These are phyloP conservation scores for Ananas comosus DNA, from an alignment of 176 grass and related monocot genomes.

Conservation along the genomic window DNA sequence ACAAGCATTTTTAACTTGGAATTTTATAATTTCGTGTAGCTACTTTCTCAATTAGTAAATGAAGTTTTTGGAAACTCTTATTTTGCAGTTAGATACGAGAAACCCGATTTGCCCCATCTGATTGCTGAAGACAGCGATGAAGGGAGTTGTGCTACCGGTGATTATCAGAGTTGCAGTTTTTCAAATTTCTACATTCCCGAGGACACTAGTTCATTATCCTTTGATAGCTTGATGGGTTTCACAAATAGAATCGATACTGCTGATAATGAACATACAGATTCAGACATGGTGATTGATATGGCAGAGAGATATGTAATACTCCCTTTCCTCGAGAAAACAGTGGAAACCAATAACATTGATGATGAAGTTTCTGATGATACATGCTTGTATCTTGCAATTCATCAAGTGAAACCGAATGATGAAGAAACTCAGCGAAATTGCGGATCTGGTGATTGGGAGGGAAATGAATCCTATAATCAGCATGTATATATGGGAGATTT, in stretches of 20 bases:
- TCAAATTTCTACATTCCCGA: conserved; percentile 66
- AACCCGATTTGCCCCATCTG: conserved; percentile 53
- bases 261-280: conserved; percentile 37
- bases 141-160: conserved; percentile 33
- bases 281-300: conserved; percentile 43
- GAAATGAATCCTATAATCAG: conserved; percentile 51
- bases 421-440: conserved; percentile 38
- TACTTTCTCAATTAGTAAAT: conserved; percentile 15
- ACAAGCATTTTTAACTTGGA: conserved; percentile 12
- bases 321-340: conserved; percentile 49
- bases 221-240: conserved; percentile 74
- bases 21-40: conserved; percentile 4
- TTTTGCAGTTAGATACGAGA: conserved; percentile 47
- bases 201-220: conserved; percentile 55
- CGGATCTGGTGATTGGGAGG: conserved; percentile 23
- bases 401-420: conserved; percentile 38
- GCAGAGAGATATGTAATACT: conserved; percentile 55
- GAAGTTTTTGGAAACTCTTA: conserved; percentile 7
- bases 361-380: conserved; percentile 46
- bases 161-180: conserved; percentile 75
- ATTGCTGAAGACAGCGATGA: conserved; percentile 64
- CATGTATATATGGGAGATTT: conserved; percentile 44
- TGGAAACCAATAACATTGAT: conserved; percentile 19
- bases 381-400: conserved; percentile 50
- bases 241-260: conserved; percentile 45